Conservation (phyloP, 768 basidiomycete genomes). For the Phaffia australis region DNA sequence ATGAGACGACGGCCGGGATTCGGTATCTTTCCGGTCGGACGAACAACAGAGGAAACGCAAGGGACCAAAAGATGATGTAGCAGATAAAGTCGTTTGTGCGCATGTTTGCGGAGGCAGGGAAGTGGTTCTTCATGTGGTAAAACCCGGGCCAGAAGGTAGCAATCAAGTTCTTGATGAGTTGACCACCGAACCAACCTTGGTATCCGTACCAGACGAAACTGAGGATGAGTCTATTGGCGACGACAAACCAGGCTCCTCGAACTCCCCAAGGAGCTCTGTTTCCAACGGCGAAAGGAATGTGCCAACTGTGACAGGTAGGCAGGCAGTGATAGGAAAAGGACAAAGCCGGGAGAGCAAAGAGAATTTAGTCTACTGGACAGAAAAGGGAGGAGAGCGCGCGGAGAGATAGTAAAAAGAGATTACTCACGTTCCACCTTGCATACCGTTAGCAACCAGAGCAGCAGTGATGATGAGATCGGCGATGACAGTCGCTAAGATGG, state of each 20-base stretch:
- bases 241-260: constrained; percentile 26
- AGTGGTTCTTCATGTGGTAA: constrained; percentile 32
- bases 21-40: constrained; percentile 33
- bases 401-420: neutral
- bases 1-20: constrained; percentile 29
- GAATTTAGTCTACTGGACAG: neutral
- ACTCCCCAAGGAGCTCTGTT: constrained; percentile 28
- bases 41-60: constrained; percentile 29
- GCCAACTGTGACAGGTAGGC: constrained; percentile 23
- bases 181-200: constrained; percentile 31
- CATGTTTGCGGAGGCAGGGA: constrained; percentile 28
- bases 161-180: constrained; percentile 30
- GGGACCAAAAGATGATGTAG: constrained; percentile 28
- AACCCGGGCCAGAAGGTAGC: constrained; percentile 27
- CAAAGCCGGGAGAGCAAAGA: constrained; percentile 3
- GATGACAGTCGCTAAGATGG: constrained; percentile 29
- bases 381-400: neutral
- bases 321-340: constrained; percentile 26
- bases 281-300: constrained; percentile 34
- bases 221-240: constrained; percentile 30
- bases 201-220: constrained; percentile 27
- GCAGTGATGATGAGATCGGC: constrained; percentile 6
- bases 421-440: constrained; percentile 3
- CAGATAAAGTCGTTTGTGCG: constrained; percentile 30
- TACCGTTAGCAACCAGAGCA: constrained; percentile 23